phyloP scores from a whole-genome alignment of 148 eudicot genomes.

The Chenopodium berlandieri region DNA sequence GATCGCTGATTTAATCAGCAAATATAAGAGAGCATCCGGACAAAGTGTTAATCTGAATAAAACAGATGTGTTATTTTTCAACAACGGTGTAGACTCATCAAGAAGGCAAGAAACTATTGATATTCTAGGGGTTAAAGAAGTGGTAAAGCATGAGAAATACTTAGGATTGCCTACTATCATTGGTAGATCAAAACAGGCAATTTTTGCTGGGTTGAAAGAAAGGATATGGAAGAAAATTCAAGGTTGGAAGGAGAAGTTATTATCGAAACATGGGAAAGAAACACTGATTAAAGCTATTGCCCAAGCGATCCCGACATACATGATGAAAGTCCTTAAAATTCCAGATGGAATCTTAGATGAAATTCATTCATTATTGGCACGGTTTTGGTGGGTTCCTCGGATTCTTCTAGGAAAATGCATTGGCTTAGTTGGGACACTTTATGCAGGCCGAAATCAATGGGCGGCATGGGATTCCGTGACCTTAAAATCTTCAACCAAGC shows the following conservation, averaged over 20 bases:
- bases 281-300: no score
- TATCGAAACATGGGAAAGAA: no score
- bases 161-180: background rate
- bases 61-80: no score
- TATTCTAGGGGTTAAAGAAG: background rate
- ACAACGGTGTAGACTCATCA: no score
- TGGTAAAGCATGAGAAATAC: background rate
- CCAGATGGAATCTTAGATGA: background rate
- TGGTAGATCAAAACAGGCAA: background rate
- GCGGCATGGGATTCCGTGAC: background rate
- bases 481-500: background rate
- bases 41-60: no score
- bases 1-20: no score
- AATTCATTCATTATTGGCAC: background rate
- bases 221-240: background rate
- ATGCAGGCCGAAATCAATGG: background rate
- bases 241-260: no score
- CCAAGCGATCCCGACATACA: no score
- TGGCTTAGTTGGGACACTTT: background rate
- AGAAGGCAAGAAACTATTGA: no score
- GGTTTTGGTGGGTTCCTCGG: no score
- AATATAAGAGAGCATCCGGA: no score
- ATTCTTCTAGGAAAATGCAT: background rate
- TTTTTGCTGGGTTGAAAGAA: background rate
- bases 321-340: no score